These are phyloP conservation scores for Apocynum venetum DNA, from an alignment of 257 asterid genomes.

Conservation along the genomic window DNA sequence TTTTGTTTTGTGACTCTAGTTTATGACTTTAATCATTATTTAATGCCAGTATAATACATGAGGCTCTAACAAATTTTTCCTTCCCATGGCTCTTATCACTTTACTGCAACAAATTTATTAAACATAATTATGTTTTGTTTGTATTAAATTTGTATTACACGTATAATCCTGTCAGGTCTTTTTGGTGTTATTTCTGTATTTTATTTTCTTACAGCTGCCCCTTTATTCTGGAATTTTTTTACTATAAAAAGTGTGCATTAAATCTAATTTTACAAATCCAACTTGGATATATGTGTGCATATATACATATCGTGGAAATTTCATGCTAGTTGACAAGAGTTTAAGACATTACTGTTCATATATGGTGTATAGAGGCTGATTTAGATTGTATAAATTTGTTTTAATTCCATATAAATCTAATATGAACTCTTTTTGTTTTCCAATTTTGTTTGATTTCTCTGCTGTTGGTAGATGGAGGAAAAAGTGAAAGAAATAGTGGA, in stretches of 20 bases:
- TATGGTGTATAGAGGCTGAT: neutral
- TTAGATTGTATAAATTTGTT: conserved; percentile 9
- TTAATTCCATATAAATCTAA: conserved; percentile 9
- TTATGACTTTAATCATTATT: neutral
- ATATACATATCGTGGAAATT: neutral
- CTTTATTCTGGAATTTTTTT: neutral
- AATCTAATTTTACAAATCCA: too few relatives aligned
- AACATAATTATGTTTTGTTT: neutral
- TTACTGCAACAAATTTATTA: neutral
- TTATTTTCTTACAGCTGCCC: neutral
- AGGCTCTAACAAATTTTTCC: neutral
- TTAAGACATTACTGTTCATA: neutral
- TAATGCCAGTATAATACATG: neutral
- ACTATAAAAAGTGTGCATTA: neutral
- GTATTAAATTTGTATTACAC: neutral
- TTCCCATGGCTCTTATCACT: neutral
- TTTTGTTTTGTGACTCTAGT: neutral
- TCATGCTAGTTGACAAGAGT: neutral
- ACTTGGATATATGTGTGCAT: too few relatives aligned
- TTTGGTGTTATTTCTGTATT: neutral
- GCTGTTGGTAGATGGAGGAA: conserved; percentile 72
- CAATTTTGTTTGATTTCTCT: neutral
- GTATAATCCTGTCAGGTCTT: neutral
- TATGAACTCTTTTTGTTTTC: neutral
- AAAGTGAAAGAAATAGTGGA: conserved; percentile 97